Base-by-base conservation (phyloP, 2,329 filamentous ascomycete species). In the Aspergillus brunneoviolaceus region DNA sequence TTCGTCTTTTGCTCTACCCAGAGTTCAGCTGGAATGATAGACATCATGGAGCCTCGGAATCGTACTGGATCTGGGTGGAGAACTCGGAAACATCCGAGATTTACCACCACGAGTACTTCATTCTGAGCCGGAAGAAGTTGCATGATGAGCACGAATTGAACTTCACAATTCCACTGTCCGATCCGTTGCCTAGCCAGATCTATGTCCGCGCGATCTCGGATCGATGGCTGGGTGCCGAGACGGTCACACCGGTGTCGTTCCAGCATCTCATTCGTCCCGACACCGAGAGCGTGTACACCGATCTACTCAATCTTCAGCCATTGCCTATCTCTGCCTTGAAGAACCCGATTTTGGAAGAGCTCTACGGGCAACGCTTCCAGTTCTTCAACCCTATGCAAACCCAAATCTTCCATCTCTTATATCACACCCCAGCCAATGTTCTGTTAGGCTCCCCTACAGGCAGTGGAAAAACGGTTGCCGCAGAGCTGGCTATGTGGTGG, bases 331-430 rank as follows among this genome's bases (percentile, higher is more conserved):
- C 87, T 21, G 94, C 94, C 0, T 81, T 99, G 48, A 92, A 96
- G 72, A 96, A 98, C 64, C 87, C 91, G 0, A 82, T 87, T 0
- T 77, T 99, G 0, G 94, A 99, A 73, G 91, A 95, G 62, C 85
- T 99, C 1, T 99, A 99, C 70, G 87, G 84, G 0, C 82, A 94
- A 72, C 86, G 92, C 33, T 99, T 99, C 76, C 89, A 95, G 65
- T 99, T 89, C 77, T 99, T 99, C 83, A 99, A 99, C 72, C 95
- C 95, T 0, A 98, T 99, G 96, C 95, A 99, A 76, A 98, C 95
- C 0, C 95, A 99, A 71, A 92, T 99, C 55, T 99, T 99, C 77
- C 95, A 99, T 71, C 94, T 92, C 14, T 84, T 99, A 35, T 99
- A 99, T 67, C 89, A 98, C 73, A 97, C 95, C 0, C 78, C 90